Evolutionary conservation across 1,284 basidiomycete genomes (phyloP).

Genomic region (Chondrostereum purpureum): DNA sequence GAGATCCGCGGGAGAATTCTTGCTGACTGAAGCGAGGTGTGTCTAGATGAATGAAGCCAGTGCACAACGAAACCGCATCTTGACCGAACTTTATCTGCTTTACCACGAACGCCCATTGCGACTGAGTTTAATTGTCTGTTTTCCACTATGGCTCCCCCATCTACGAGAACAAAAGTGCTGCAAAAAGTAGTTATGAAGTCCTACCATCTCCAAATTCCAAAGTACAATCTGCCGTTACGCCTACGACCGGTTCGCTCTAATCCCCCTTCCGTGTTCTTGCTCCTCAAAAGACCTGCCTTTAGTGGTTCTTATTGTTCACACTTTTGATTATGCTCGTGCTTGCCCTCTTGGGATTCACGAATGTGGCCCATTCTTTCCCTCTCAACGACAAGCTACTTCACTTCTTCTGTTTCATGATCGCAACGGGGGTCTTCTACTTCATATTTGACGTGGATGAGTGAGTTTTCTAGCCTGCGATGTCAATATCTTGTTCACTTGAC

Average conservation of each 20-base stretch:
- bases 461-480: constrained; percentile 20
- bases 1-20: too few relatives aligned
- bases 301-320: constrained; percentile 76
- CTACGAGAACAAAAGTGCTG: constrained; percentile 18
- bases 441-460: constrained; percentile 85
- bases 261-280: constrained; percentile 8
- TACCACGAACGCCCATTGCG: too few relatives aligned
- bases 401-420: constrained; percentile 73
- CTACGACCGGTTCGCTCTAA: constrained; percentile 55
- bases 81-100: too few relatives aligned
- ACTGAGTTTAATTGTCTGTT: too few relatives aligned
- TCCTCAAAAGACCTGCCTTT: constrained; percentile 9
- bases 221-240: constrained; percentile 65
- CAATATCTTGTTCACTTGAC: not conserved
- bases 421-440: constrained; percentile 80
- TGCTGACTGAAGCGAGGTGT: too few relatives aligned
- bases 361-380: constrained; percentile 56
- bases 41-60: too few relatives aligned
- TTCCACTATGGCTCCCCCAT: constrained; percentile 14
- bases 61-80: too few relatives aligned
- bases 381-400: constrained; percentile 82
- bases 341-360: constrained; percentile 70
- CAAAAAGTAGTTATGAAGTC: constrained; percentile 50
- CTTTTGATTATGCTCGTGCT: constrained; percentile 56
- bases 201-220: constrained; percentile 47